Evolutionary conservation across 805 yeast species (phyloP).

Genomic region (Ogataea ganodermae): DNA sequence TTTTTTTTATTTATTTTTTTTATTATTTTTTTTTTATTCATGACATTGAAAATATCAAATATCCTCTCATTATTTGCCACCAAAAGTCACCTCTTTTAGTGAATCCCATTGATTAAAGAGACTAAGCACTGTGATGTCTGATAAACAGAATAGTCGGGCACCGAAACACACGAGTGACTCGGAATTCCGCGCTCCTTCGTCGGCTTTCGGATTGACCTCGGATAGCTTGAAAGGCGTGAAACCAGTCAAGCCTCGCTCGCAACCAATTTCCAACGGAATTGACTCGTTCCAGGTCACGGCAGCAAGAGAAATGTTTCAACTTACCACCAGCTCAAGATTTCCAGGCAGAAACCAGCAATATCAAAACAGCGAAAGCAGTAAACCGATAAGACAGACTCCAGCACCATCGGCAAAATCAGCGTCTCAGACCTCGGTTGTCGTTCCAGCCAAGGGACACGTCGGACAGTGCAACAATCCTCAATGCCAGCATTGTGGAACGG

Average conservation of each 20-base stretch:
- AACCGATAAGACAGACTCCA: neutral
- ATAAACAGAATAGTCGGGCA: neutral
- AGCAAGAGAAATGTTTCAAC: slow-evolving; percentile 63
- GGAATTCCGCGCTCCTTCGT: neutral
- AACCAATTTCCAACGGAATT: slow-evolving; percentile 41
- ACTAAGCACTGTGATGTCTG: neutral
- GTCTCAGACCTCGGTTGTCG: slow-evolving; percentile 8
- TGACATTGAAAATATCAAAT: neutral
- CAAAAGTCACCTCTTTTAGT: no score
- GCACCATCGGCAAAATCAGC: neutral
- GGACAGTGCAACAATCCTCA: slow-evolving; percentile 30
- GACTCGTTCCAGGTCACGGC: slow-evolving; percentile 55
- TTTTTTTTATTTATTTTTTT: neutral
- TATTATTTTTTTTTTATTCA: neutral
- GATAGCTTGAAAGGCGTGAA: neutral
- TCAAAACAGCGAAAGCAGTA: neutral
- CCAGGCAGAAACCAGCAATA: slow-evolving; percentile 15
- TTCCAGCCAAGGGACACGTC: slow-evolving; percentile 25
- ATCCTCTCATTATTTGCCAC: neutral
- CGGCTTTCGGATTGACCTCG: neutral
- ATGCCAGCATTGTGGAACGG: slow-evolving; percentile 68
- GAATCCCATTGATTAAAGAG: neutral
- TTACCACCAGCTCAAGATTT: slow-evolving; percentile 48
- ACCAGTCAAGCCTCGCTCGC: neutral
- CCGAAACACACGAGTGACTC: neutral